Evolutionary conservation across 129 eudicot species (phyloP), one percentile per base, ranked within the genome.

Genomic region (Ambrosia trifida): DNA sequence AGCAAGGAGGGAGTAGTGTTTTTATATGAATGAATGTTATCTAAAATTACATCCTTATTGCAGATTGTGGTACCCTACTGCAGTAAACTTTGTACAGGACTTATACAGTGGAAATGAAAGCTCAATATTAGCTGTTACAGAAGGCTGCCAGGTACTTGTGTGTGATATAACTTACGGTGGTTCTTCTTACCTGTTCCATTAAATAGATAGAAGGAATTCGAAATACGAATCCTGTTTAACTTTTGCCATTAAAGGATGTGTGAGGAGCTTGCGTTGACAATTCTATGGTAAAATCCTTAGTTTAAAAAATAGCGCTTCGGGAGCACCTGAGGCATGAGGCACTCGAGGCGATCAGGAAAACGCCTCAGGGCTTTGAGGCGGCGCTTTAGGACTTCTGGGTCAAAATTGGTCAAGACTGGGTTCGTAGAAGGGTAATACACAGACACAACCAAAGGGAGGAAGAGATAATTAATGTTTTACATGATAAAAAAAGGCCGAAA

Each of bases 11-110:
- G 44, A 32, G 45, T 11, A 35, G 73, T 11, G 12, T 35, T 51
- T 14, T 20, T 49, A 36, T 4, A 17, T 16, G 63, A 17, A 33
- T 33, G 49, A 33, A 16, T 57, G 43, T 32, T 11, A 1, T 59
- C 78, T 64, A 54, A 53, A 57, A 8, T 18, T 77, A 20, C 43
- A 68, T 35, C 33, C 80, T 75, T 68, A 49, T 79, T 74, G 69
- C 90, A 88, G 97, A 84, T 84, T 91, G 81, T 80, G 88, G 88
- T 80, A 84, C 78, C 97, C 96, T 61, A 76, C 96, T 36, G 90
- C 93, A 11, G 68, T 91, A 35, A 86, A 32, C 51, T 91, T 85
- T 72, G 49, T 80, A 72, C 77, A 65, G 47, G 78, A 71, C 75
- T 32, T 72, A 35, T 60, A 49, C 58, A 17, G 69, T 49, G 93